phyloP scores from a whole-genome alignment of 768 basidiomycete genomes.

The Lyophyllum semitale region DNA sequence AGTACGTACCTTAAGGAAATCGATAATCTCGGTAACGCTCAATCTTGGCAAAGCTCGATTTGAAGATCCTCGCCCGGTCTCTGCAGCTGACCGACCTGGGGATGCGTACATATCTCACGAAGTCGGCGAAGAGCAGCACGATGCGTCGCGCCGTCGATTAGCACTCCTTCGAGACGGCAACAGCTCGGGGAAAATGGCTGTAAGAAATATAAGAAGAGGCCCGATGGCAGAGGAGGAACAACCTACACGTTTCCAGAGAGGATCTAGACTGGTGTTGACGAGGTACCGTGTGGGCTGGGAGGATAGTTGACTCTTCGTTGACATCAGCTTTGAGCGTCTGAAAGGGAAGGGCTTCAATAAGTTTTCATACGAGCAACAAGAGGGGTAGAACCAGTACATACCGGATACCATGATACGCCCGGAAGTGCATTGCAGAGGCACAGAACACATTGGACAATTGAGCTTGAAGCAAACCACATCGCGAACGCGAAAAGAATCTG shows the following conservation, averaged over 20 bases:
- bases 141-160: slow-evolving; percentile 61
- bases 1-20: slow-evolving; percentile 57
- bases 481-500: too few species aligned
- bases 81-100: slow-evolving; percentile 73
- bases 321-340: slow-evolving; percentile 79
- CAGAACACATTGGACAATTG: too few species aligned
- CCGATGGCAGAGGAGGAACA: neutral
- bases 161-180: slow-evolving; percentile 66
- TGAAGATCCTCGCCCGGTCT: slow-evolving; percentile 53
- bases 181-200: too few species aligned
- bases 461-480: too few species aligned
- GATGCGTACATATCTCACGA: slow-evolving; percentile 88
- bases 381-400: too few species aligned
- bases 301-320: slow-evolving; percentile 79
- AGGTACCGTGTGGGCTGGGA: slow-evolving; percentile 78
- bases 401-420: slow-evolving; percentile 72
- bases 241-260: slow-evolving; percentile 73
- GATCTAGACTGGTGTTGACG: slow-evolving; percentile 75
- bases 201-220: too few species aligned
- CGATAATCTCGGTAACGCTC: too few species aligned
- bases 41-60: slow-evolving; percentile 67
- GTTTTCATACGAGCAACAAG: too few species aligned
- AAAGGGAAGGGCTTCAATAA: too few species aligned
- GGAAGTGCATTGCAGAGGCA: too few species aligned
- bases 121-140: slow-evolving; percentile 66